Percentiles rank a stretch among this genome's conserved stretches.
phyloP scores from a whole-genome alignment of 2,329 filamentous ascomycete species.

The Myotisia sp. region DNA sequence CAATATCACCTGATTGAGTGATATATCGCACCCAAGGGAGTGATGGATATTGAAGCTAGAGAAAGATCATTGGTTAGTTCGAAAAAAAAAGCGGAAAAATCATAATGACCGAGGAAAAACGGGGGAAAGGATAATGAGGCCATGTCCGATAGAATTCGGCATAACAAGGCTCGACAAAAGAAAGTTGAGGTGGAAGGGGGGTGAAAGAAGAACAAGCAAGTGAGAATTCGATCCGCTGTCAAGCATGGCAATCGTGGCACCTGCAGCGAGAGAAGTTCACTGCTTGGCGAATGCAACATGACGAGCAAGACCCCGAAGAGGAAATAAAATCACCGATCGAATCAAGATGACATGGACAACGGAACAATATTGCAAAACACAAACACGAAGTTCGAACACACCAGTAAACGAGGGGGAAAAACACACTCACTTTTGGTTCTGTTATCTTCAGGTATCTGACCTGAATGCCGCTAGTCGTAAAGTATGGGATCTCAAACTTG shows the following conservation, averaged over 20 bases:
- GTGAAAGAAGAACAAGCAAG: neutral
- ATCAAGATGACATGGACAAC: too few species aligned
- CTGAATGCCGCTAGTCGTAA: conserved; percentile 98
- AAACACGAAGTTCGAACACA: too few species aligned
- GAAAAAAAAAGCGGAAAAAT: neutral
- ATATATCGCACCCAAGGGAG: conserved; percentile 98
- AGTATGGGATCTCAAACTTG: conserved; percentile 99
- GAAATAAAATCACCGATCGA: too few species aligned
- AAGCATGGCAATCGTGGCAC: conserved; percentile 4
- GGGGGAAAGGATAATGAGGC: neutral
- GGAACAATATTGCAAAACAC: too few species aligned
- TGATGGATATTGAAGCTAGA: conserved; percentile 92
- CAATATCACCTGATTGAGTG: conserved; percentile 93
- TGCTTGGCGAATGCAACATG: neutral
- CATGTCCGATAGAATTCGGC: neutral
- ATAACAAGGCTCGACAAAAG: neutral
- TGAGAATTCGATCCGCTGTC: neutral
- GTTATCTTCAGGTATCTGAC: conserved; percentile 98
- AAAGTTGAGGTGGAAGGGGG: conserved; percentile 1
- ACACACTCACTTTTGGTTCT: conserved; percentile 97
- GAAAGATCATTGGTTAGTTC: neutral
- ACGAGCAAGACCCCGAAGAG: too few species aligned
- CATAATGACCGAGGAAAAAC: neutral
- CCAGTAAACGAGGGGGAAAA: too few species aligned
- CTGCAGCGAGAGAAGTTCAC: conserved; percentile 2